Evolutionary conservation across 768 basidiomycete genomes (phyloP), one percentile per base, ranked within the genome.

Genomic region (Boletus rufocinnamomeus): DNA sequence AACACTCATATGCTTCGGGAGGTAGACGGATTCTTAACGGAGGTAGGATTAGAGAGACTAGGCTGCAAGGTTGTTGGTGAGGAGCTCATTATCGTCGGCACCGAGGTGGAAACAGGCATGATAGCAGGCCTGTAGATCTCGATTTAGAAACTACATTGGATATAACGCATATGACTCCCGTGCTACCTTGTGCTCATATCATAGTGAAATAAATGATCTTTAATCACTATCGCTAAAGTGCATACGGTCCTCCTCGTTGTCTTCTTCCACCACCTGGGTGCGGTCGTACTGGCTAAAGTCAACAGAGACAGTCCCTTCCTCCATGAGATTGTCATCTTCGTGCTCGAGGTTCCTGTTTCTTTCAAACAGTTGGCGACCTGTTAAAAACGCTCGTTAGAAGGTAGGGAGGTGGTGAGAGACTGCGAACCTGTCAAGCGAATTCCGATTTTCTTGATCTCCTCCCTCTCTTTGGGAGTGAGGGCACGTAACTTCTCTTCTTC

Each of bases 291-390:
- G 89, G 63, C 86, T 91, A 67, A 92, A 73, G 71, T 98, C 95
- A 51, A 98, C 92, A 23, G 91, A 91, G 54, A 89, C 85, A 0
- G 85, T 83, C 27, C 86, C 95, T 69, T 95, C 96, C 72, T 98
- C 95, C 68, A 88, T 73, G 38, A 95, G 78, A 16, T 74, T 80
- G 62, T 91, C 91, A 54, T 98, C 96, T 48, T 91, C 87, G 10
- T 76, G 75, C 5, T 77, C 84, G 35, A 95, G 79, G 64, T 84
- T 83, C 56, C 77, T 83, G 69, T 93, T 87, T 40, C 84, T 84
- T 74, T 96, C 93, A 73, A 98, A 99, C 46, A 98, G 76, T 75
- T 97, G 94, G 25, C 93, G 87, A 28, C 96, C 96, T 96, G 63
- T 56, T n/a, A 52, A 58, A 40, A 8, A 44, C 32, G 53, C 35